phyloP scores from a whole-genome alignment of 163 green algal species.

The Trebouxiophyceae sp. region DNA sequence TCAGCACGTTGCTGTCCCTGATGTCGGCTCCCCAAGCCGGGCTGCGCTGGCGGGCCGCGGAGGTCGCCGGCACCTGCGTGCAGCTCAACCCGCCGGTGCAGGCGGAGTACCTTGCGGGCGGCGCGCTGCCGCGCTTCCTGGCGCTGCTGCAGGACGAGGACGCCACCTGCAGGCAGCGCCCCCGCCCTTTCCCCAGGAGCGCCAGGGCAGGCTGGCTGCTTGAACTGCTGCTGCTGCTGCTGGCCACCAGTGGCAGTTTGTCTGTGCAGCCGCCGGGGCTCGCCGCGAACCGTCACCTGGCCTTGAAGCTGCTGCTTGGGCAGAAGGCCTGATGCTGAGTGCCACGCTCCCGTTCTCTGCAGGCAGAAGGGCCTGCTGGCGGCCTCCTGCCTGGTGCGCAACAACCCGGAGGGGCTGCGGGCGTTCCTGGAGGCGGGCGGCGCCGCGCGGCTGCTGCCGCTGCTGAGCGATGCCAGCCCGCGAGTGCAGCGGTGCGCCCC shows the following conservation, averaged over 20 bases:
- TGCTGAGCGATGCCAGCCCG: no score
- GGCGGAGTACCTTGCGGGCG: slow-evolving; percentile 47
- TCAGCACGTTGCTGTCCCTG: slow-evolving; percentile 61
- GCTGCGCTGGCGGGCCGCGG: slow-evolving; percentile 57
- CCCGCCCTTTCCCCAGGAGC: no score
- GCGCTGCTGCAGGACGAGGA: slow-evolving; percentile 36
- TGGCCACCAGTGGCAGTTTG: no score
- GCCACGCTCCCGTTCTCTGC: no score
- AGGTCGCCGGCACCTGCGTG: slow-evolving; percentile 71
- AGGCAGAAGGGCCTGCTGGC: slow-evolving; percentile 23
- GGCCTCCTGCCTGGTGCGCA: slow-evolving; percentile 15
- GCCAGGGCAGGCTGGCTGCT: no score
- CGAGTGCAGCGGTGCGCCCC: no score
- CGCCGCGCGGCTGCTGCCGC: no score
- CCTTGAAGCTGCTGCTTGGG: no score
- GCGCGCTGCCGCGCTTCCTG: slow-evolving; percentile 44
- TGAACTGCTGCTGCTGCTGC: no score
- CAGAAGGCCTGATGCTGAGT: no score
- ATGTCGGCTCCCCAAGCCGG: slow-evolving; percentile 37
- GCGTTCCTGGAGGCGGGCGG: slow-evolving; percentile 11
- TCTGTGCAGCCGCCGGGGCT: no score
- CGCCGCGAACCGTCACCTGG: no score
- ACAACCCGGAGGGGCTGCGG: slow-evolving; percentile 9
- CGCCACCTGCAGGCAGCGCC: slow-evolving; percentile 4
- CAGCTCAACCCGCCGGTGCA: slow-evolving; percentile 79